Evolutionary conservation across 2,329 filamentous ascomycete genomes (phyloP).

Genomic region (Xylaria sp.): DNA sequence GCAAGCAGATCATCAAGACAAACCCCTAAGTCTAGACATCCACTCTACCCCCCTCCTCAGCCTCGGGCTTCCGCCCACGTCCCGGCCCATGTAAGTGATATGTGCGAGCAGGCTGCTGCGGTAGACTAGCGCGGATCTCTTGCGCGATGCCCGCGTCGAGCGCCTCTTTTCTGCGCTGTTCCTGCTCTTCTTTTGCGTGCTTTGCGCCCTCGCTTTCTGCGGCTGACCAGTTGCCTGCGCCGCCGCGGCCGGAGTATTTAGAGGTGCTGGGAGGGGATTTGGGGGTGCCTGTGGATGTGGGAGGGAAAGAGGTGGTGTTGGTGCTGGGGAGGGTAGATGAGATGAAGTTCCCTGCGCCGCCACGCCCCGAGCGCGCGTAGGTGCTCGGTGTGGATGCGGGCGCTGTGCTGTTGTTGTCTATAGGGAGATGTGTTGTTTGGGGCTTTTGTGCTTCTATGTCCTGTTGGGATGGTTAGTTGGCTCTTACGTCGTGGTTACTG

Average conservation of each 20-base stretch:
- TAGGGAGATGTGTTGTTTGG: not conserved
- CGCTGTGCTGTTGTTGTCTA: conserved; percentile 36
- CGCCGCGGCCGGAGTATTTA: conserved; percentile 60
- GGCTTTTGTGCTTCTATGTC: conserved; percentile 51
- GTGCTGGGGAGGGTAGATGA: conserved; percentile 43
- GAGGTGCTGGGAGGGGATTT: conserved; percentile 1
- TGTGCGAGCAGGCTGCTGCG: conserved; percentile 44
- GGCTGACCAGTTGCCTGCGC: conserved; percentile 63
- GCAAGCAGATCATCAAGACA: not conserved
- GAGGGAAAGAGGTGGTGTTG: conserved; percentile 38
- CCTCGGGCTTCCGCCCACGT: conserved; percentile 39
- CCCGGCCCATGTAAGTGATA: conserved; percentile 44
- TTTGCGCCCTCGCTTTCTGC: conserved; percentile 28
- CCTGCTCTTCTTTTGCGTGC: conserved; percentile 42
- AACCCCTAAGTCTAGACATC: not conserved
- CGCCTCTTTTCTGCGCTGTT: conserved; percentile 43
- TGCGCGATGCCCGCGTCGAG: conserved; percentile 45
- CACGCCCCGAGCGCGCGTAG: conserved; percentile 57
- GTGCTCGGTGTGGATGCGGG: conserved; percentile 37
- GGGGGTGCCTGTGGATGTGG: conserved; percentile 22
- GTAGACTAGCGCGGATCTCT: conserved; percentile 45
- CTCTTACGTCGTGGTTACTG: too few species aligned
- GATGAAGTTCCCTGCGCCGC: conserved; percentile 70
- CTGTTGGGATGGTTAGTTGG: conserved; percentile 28
- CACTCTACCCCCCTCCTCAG: not conserved